Evolutionary conservation across 495 filamentous ascomycete genomes (phyloP).

Genomic region (Staphylotrichum longicolle): DNA sequence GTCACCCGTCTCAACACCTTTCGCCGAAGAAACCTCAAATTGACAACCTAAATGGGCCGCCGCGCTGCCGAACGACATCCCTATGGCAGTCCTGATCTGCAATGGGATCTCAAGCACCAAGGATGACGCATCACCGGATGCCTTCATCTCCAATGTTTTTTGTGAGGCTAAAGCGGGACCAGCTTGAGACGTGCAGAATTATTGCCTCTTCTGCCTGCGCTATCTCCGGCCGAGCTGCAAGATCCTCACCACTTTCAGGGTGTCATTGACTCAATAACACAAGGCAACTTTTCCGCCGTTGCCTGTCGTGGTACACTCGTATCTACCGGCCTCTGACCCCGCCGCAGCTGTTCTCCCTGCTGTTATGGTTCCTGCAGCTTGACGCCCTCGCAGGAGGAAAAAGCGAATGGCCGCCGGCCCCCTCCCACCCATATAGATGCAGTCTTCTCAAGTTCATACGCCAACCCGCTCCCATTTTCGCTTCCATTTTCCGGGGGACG

Average conservation of each 20-base stretch:
- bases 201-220: background rate
- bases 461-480: background rate
- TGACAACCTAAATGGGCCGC: no score
- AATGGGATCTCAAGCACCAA: no score
- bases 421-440: background rate
- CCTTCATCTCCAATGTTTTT: no score
- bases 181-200: no score
- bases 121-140: no score
- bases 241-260: background rate
- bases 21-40: no score
- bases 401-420: background rate
- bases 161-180: no score
- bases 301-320: background rate
- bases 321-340: background rate
- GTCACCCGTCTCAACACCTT: no score
- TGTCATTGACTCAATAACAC: background rate
- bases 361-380: slow-evolving; percentile 1
- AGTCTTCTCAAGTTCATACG: background rate
- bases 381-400: background rate
- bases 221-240: background rate
- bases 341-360: background rate
- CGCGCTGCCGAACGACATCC: no score
- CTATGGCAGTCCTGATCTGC: no score
- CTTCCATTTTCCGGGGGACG: background rate
- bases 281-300: background rate